A percentile compares a stretch with the other conserved stretches of the same genome.
Evolutionary conservation across 257 asterid genomes (phyloP).

Genomic region (Echites panduratus): DNA sequence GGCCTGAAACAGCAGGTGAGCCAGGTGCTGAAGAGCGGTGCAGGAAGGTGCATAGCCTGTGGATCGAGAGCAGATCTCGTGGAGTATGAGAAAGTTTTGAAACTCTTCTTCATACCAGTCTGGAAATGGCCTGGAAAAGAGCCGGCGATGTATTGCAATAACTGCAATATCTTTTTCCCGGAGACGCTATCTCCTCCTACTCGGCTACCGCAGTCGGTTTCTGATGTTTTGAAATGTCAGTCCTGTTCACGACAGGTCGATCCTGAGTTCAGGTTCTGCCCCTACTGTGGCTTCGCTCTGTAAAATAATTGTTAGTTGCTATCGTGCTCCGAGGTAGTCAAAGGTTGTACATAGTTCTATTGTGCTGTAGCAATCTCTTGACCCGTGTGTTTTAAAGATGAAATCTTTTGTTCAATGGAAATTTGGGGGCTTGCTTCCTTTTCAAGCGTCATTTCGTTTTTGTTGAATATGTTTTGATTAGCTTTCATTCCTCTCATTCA

Average conservation of each 20-base stretch:
- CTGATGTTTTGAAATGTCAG: conserved; percentile 31
- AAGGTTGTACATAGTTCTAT: neutral
- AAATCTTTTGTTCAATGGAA: too few relatives aligned
- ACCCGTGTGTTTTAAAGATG: too few relatives aligned
- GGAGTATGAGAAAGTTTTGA: conserved; percentile 68
- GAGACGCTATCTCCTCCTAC: conserved; percentile 31
- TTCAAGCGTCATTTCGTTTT: too few relatives aligned
- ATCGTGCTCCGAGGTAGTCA: neutral
- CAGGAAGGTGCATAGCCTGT: conserved; percentile 66
- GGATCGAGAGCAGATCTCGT: conserved; percentile 74
- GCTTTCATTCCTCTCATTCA: too few relatives aligned
- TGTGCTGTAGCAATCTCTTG: neutral
- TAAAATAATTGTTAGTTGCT: conserved; percentile 10
- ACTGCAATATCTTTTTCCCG: conserved; percentile 64
- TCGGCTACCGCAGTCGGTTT: conserved; percentile 11
- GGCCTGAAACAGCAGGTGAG: conserved; percentile 65
- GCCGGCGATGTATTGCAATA: conserved; percentile 51
- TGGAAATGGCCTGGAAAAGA: conserved; percentile 85
- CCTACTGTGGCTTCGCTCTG: conserved; percentile 58
- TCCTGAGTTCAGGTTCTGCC: conserved; percentile 59
- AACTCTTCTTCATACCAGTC: conserved; percentile 73
- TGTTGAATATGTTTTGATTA: too few relatives aligned
- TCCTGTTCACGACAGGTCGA: conserved; percentile 51
- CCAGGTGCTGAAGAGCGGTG: conserved; percentile 58
- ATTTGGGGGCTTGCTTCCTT: too few relatives aligned